Conservation (phyloP, 768 basidiomycete species). For the Cubamyces sp. region DNA sequence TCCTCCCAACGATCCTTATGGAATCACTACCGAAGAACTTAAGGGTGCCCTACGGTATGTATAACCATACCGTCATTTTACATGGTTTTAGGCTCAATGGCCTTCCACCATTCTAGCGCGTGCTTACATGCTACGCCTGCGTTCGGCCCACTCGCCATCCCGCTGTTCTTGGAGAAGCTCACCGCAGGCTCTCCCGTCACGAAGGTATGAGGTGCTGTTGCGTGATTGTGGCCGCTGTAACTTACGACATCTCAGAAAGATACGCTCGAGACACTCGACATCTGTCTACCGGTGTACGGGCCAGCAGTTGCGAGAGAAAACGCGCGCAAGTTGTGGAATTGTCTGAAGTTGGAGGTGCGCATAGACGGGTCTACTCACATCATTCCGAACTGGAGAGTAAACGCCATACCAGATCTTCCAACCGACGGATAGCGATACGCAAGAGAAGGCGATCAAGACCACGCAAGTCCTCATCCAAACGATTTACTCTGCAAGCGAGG, state of each 20-base stretch:
- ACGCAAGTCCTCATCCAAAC: slow-evolving; percentile 74
- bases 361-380: neutral
- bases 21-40: slow-evolving; percentile 87
- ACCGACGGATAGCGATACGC: slow-evolving; percentile 78
- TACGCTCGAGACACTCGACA: slow-evolving; percentile 74
- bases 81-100: neutral
- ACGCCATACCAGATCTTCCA: slow-evolving; percentile 75
- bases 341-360: slow-evolving; percentile 83
- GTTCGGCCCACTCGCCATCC: slow-evolving; percentile 84
- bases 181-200: slow-evolving; percentile 76
- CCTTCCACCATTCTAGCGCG: slow-evolving; percentile 41
- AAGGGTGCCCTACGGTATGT: slow-evolving; percentile 67
- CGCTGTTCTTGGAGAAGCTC: slow-evolving; percentile 91
- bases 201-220: slow-evolving; percentile 58
- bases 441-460: slow-evolving; percentile 72
- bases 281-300: slow-evolving; percentile 88
- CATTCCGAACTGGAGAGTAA: too few species aligned
- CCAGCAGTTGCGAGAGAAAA: slow-evolving; percentile 56
- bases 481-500: slow-evolving; percentile 52
- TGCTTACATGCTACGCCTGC: slow-evolving; percentile 80
- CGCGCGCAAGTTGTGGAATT: slow-evolving; percentile 86
- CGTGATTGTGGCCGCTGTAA: neutral
- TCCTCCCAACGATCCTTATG: slow-evolving; percentile 91
- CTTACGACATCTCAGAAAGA: slow-evolving; percentile 63
- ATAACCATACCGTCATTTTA: neutral